Conservation (phyloP, 331 rosid species). For the Prunus yedoensis region DNA sequence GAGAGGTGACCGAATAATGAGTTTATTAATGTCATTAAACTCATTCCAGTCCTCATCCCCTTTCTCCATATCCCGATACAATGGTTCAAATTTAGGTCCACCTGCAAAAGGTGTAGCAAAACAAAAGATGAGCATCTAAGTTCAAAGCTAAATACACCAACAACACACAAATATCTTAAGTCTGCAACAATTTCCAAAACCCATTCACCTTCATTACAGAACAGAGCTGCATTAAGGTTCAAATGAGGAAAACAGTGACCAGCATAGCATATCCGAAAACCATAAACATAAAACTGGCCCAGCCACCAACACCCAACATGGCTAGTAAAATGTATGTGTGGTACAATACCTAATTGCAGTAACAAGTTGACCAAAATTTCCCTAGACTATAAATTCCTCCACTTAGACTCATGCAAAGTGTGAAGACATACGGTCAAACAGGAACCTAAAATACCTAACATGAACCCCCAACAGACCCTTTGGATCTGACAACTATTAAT, state of each 20-base stretch:
- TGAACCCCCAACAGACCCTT: neutral
- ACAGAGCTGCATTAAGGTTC: neutral
- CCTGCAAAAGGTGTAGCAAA: constrained; percentile 43
- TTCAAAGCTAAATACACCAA: neutral
- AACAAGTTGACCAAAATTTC: neutral
- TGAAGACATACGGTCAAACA: neutral
- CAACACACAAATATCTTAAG: neutral
- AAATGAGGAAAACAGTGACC: neutral
- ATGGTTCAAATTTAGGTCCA: constrained; percentile 98
- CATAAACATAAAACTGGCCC: neutral
- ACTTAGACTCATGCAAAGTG: neutral
- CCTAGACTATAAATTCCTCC: neutral
- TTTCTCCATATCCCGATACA: constrained; percentile 93
- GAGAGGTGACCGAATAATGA: constrained; percentile 91
- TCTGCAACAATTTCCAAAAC: neutral
- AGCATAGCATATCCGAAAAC: neutral
- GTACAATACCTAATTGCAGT: neutral
- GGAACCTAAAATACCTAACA: neutral
- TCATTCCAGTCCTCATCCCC: constrained; percentile 99
- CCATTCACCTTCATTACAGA: neutral
- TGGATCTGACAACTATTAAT: neutral
- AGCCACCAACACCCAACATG: neutral
- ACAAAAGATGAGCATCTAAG: neutral
- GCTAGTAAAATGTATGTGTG: neutral
- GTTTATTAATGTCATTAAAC: constrained; percentile 96